Evolutionary conservation across 2,329 filamentous ascomycete species (phyloP).

Genomic region (Botrytis pseudocinerea): DNA sequence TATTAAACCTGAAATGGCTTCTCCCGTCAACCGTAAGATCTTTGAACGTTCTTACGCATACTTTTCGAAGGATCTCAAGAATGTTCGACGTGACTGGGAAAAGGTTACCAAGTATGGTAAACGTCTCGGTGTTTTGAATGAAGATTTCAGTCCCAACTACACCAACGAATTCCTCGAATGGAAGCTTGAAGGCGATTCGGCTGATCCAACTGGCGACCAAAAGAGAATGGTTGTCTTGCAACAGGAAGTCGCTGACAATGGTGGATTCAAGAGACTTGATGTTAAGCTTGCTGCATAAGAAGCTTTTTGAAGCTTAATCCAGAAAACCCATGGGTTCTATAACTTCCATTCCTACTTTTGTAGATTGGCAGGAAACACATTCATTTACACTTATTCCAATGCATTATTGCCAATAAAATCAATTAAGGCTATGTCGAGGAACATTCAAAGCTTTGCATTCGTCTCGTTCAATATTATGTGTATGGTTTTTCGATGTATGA

Average conservation of each 20-base stretch:
- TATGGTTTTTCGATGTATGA: not conserved
- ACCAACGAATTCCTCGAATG: conserved; percentile 71
- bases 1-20: conserved; percentile 70
- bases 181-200: conserved; percentile 63
- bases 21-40: conserved; percentile 71
- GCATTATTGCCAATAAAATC: not conserved
- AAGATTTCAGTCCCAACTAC: conserved; percentile 68
- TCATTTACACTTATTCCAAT: not conserved
- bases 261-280: conserved; percentile 61
- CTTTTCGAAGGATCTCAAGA: conserved; percentile 73
- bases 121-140: conserved; percentile 66
- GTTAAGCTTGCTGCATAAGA: conserved; percentile 27
- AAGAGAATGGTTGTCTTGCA: conserved; percentile 71
- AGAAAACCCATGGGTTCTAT: not conserved
- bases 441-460: not conserved
- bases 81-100: conserved; percentile 71
- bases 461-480: not conserved
- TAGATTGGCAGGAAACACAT: not conserved
- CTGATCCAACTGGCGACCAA: conserved; percentile 70
- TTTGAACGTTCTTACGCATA: conserved; percentile 78
- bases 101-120: conserved; percentile 79
- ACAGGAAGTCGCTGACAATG: conserved; percentile 62
- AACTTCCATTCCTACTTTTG: not conserved
- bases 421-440: not conserved
- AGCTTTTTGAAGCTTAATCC: not conserved